A percentile compares a stretch with the other conserved stretches of the same genome.
These are phyloP conservation scores for Trichothecium roseum DNA, from an alignment of 2,329 filamentous ascomycete genomes.

Conservation along the genomic window DNA sequence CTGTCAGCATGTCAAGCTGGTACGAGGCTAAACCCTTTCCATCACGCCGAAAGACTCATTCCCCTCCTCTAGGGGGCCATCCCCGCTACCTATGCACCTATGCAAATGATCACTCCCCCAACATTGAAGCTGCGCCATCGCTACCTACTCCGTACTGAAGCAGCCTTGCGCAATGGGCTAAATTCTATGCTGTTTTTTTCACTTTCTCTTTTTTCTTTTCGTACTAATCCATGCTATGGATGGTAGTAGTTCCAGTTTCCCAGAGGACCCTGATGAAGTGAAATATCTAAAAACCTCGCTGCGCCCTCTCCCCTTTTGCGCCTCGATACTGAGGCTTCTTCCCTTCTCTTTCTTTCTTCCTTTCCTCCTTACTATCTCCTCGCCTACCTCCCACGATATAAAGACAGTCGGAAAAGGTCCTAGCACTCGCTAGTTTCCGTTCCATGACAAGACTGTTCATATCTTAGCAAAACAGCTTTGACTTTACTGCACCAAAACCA, in stretches of 20 bases:
- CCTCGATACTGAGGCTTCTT: conserved; percentile 20
- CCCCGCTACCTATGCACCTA: no score
- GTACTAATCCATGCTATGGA: no score
- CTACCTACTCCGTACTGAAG: conserved; percentile 15
- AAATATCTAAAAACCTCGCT: conserved; percentile 5
- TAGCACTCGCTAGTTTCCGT: no score
- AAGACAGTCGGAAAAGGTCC: no score
- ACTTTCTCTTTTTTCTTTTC: no score
- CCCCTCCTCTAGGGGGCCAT: conserved; percentile 3
- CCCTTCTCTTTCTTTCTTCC: conserved; percentile 8
- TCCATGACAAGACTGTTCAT: no score
- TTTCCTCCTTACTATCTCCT: conserved; percentile 5
- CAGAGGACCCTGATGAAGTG: no score
- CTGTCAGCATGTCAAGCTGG: conserved; percentile 16
- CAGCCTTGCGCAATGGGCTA: conserved; percentile 21
- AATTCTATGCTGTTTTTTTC: not conserved
- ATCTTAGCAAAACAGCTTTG: no score
- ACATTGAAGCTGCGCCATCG: conserved; percentile 5
- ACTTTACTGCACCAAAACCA: no score
- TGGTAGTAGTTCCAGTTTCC: no score
- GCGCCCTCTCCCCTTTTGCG: conserved; percentile 1
- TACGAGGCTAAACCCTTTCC: conserved; percentile 22
- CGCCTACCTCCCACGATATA: conserved; percentile 4
- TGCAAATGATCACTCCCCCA: no score
- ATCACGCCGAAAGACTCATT: conserved; percentile 34